phyloP scores from a whole-genome alignment of 768 basidiomycete genomes.

The Baorangia bicolor region DNA sequence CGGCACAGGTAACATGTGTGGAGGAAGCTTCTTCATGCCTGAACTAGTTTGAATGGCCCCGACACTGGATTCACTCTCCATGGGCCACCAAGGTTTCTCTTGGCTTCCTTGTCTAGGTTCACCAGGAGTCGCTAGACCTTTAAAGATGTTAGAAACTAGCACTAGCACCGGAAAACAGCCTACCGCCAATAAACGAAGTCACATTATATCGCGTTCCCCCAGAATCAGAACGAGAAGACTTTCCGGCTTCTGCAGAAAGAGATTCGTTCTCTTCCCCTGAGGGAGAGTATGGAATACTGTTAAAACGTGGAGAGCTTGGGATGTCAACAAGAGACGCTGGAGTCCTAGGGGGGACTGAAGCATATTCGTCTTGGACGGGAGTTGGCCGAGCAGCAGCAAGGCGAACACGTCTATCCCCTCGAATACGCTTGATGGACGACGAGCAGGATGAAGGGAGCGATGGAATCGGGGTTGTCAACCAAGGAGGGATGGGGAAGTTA shows the following conservation, averaged over 20 bases:
- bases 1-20: neutral
- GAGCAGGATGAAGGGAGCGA: slow-evolving; percentile 17
- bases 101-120: slow-evolving; percentile 9
- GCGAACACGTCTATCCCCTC: slow-evolving; percentile 22
- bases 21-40: neutral
- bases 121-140: slow-evolving; percentile 37
- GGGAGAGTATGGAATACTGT: slow-evolving; percentile 20
- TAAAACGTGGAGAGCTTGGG: slow-evolving; percentile 14
- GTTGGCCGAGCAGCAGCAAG: slow-evolving; percentile 9
- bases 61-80: slow-evolving; percentile 2
- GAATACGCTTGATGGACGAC: slow-evolving; percentile 18
- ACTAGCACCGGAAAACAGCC: slow-evolving; percentile 14
- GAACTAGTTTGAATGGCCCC: neutral
- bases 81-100: slow-evolving; percentile 4
- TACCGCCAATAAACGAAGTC: slow-evolving; percentile 67
- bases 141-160: slow-evolving; percentile 1
- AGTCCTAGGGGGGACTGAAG: slow-evolving; percentile 27
- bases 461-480: slow-evolving; percentile 19
- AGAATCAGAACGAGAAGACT: slow-evolving; percentile 36
- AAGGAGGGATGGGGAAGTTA: slow-evolving; percentile 65
- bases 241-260: slow-evolving; percentile 13
- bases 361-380: neutral
- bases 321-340: slow-evolving; percentile 24
- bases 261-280: slow-evolving; percentile 11
- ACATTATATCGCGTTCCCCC: slow-evolving; percentile 63